These are phyloP conservation scores for Neocatenulostroma microsporum DNA, from an alignment of 2,329 filamentous ascomycete species.

Conservation along the genomic window DNA sequence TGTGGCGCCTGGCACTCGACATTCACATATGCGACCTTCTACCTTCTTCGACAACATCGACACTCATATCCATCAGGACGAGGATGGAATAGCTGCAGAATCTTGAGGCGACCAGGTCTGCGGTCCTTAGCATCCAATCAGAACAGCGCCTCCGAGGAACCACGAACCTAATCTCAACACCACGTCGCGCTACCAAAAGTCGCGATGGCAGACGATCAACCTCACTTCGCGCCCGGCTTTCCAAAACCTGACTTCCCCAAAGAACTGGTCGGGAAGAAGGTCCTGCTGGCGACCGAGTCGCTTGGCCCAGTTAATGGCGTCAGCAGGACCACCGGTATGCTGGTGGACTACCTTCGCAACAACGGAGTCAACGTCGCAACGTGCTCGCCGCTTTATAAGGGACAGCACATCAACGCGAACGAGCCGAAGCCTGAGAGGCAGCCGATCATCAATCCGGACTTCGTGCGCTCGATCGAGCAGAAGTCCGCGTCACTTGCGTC, in stretches of 20 bases:
- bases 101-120: too few species aligned
- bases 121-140: too few species aligned
- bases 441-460: conserved; percentile 28
- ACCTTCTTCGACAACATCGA: too few species aligned
- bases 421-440: conserved; percentile 20
- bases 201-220: neutral
- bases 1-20: too few species aligned
- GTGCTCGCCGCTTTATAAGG: conserved; percentile 53
- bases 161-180: too few species aligned
- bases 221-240: neutral
- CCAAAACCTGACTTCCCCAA: conserved; percentile 5
- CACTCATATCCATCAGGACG: too few species aligned
- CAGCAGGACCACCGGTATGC: conserved; percentile 60
- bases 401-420: conserved; percentile 44
- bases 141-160: too few species aligned
- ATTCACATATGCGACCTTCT: too few species aligned
- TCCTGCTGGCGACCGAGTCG: conserved; percentile 63
- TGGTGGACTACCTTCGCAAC: conserved; percentile 59
- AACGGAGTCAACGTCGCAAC: conserved; percentile 59
- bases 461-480: conserved; percentile 26
- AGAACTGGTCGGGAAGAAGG: conserved; percentile 50
- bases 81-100: too few species aligned
- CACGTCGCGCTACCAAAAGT: too few species aligned
- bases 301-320: conserved; percentile 68
- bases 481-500: conserved; percentile 25